Percentiles rank a stretch among this genome's conserved stretches.
phyloP scores from a whole-genome alignment of 192 early-diverging fungal genomes.

The Phlyctochytrium arcticum region DNA sequence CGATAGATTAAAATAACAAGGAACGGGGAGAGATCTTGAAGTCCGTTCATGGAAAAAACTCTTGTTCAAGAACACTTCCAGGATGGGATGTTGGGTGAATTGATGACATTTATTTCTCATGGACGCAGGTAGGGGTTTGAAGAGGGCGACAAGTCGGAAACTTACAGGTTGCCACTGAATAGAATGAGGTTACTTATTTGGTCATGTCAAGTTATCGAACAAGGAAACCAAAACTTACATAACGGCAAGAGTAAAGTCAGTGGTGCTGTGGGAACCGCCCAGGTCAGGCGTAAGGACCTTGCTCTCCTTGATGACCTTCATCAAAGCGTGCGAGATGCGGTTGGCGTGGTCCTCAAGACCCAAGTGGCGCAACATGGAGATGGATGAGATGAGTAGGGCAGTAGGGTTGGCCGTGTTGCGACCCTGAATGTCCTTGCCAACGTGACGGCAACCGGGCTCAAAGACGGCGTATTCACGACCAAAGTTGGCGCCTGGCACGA shows the following conservation, averaged over 20 bases:
- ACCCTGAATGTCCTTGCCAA: slow-evolving; percentile 93
- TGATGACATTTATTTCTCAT: no score
- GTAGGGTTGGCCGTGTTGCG: slow-evolving; percentile 95
- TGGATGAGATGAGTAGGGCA: slow-evolving; percentile 85
- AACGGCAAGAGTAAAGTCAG: slow-evolving; percentile 90
- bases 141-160: neutral
- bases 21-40: neutral
- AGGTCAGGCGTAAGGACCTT: slow-evolving; percentile 80
- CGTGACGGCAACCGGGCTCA: slow-evolving; percentile 98
- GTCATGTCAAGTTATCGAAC: neutral
- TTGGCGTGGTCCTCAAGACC: slow-evolving; percentile 85
- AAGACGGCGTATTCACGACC: slow-evolving; percentile 97
- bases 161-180: slow-evolving; percentile 4
- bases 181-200: neutral
- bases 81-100: no score
- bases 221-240: slow-evolving; percentile 40
- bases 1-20: neutral
- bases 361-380: slow-evolving; percentile 95
- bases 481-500: slow-evolving; percentile 97
- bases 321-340: slow-evolving; percentile 84
- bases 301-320: slow-evolving; percentile 80
- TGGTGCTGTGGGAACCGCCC: slow-evolving; percentile 81
- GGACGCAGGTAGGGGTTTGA: neutral
- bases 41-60: neutral
- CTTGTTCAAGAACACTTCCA: no score